These are phyloP conservation scores for Exophiala mesophila DNA, from an alignment of 2,329 filamentous ascomycete genomes.

Conservation along the genomic window DNA sequence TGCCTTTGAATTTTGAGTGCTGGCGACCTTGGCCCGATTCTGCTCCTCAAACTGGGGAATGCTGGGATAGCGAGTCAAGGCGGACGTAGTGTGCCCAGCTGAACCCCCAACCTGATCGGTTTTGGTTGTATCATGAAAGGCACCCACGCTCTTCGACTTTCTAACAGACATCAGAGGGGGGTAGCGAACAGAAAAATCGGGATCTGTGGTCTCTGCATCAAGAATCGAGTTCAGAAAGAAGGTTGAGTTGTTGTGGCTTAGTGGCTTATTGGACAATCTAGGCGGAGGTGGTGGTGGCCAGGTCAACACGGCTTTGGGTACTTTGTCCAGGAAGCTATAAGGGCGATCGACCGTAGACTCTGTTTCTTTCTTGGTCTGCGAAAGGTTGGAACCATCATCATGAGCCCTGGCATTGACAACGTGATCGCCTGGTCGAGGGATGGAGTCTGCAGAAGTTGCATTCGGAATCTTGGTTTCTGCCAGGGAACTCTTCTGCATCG, in stretches of 20 bases:
- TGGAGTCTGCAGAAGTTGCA: neutral
- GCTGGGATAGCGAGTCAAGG: constrained; percentile 20
- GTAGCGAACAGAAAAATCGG: constrained; percentile 32
- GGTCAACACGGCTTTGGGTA: neutral
- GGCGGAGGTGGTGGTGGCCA: neutral
- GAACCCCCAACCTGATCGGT: neutral
- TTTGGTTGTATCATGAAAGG: constrained; percentile 6
- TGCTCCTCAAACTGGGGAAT: constrained; percentile 19
- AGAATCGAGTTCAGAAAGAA: constrained; percentile 24
- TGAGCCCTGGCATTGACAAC: neutral
- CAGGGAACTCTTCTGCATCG: too few species aligned
- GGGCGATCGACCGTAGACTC: neutral
- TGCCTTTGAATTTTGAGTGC: too few species aligned
- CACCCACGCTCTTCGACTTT: constrained; percentile 19
- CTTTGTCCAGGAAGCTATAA: neutral
- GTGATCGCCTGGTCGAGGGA: neutral
- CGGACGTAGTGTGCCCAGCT: constrained; percentile 6
- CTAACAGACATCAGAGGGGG: constrained; percentile 32
- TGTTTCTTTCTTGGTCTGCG: neutral
- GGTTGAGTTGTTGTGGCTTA: neutral
- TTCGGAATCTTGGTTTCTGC: too few species aligned
- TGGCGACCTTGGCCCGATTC: too few species aligned
- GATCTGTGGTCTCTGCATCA: constrained; percentile 31
- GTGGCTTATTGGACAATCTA: neutral
- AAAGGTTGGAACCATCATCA: neutral